A percentile compares a stretch with the other conserved stretches of the same genome.
These are phyloP conservation scores for Syzygium oleosum DNA, from an alignment of 345 rosid genomes.

Conservation along the genomic window DNA sequence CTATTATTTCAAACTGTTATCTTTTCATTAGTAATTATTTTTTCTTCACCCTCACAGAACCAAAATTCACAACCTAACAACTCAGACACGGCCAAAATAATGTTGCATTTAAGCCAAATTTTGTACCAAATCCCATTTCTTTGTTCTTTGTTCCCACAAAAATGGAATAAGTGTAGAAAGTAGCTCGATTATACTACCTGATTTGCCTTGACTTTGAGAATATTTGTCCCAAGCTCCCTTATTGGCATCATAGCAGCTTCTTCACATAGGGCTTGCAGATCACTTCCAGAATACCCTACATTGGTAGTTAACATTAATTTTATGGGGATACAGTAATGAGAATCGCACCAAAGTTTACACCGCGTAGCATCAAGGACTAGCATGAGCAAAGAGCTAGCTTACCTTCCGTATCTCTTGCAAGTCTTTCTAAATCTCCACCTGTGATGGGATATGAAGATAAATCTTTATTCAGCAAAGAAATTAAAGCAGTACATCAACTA, in stretches of 20 bases:
- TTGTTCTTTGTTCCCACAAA: neutral
- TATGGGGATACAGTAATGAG: neutral
- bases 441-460: slow-evolving; percentile 3
- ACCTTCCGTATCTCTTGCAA: slow-evolving; percentile 85
- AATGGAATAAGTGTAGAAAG: neutral
- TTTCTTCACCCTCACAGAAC: neutral
- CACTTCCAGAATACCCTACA: slow-evolving; percentile 95
- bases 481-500: neutral
- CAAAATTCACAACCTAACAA: neutral
- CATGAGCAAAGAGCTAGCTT: slow-evolving; percentile 6
- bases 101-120: neutral
- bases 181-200: slow-evolving; percentile 37
- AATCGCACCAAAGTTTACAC: neutral
- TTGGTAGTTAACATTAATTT: neutral
- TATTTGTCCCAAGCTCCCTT: slow-evolving; percentile 84
- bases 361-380: neutral
- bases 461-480: neutral
- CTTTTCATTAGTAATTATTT: neutral
- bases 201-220: slow-evolving; percentile 75
- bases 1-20: neutral
- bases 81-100: neutral
- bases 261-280: slow-evolving; percentile 95
- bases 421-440: slow-evolving; percentile 73
- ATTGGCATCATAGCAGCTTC: slow-evolving; percentile 99
- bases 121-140: neutral